A percentile compares a stretch with the other conserved stretches of the same genome.
Conservation (phyloP, 192 early-diverging fungal genomes). For the Hyaloraphidium curvatum region DNA sequence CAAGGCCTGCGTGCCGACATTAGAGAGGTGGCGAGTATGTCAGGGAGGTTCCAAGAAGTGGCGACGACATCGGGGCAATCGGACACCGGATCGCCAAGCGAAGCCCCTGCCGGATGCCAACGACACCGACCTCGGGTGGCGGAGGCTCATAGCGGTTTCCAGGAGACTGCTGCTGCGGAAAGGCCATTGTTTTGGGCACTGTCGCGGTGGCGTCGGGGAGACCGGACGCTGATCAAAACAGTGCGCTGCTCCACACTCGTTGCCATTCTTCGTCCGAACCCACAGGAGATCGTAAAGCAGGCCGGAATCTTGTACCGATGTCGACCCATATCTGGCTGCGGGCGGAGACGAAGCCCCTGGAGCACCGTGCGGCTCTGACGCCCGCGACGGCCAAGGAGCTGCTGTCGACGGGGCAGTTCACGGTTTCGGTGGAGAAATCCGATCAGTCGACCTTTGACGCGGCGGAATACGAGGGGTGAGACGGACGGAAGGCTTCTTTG, state of each 20-base stretch:
- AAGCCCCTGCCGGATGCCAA: background rate
- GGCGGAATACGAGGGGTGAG: constrained; percentile 61
- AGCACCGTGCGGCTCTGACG: constrained; percentile 82
- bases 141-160: background rate
- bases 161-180: background rate
- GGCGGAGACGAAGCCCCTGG: constrained; percentile 93
- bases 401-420: constrained; percentile 55
- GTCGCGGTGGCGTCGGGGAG: background rate
- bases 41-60: background rate
- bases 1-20: no score
- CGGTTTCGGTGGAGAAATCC: constrained; percentile 76
- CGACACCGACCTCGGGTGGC: background rate
- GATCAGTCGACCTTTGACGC: constrained; percentile 72
- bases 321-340: constrained; percentile 66
- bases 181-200: background rate
- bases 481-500: no score
- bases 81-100: background rate
- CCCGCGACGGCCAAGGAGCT: constrained; percentile 65
- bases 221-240: background rate
- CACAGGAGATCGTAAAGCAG: no score
- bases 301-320: no score
- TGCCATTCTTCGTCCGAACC: background rate
- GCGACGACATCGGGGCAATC: background rate
- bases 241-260: background rate
- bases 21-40: background rate